Evolutionary conservation across 441 rosid genomes (phyloP), one percentile per base, ranked within the genome.

Genomic region (Croton laevigatus): DNA sequence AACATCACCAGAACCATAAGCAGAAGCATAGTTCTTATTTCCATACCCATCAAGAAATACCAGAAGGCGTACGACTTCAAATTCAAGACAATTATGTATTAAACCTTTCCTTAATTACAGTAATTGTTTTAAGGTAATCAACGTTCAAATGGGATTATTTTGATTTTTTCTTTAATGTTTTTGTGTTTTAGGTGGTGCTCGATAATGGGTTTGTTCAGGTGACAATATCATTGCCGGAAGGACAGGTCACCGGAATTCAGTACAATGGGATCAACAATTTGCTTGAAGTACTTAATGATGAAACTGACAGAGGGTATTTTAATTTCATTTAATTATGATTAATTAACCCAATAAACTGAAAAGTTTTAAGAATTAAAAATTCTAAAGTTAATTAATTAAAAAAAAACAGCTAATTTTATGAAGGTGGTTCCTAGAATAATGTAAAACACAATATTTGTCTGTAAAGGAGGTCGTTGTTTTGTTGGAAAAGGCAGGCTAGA

Each of bases 201-300:
- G 77, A 73, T 16, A 77, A 77, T 48, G 80, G 77, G 19, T 69
- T 77, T 17, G 14, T 73, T 2, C 71, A 69, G 64, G 65, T 77
- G 6, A 73, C 65, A 0, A 17, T 77, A 22, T 48, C 74, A 7
- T 53, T 69, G 7, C 80, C 77, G 3, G 77, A 66, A 13, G 80
- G 80, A n/a, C 8, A 9, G n/a, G 9, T 77, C 53, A 55, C 69
- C 27, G 80, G 92, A 46, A 81, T 94, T 20, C 87, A 72, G 62
- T 93, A 84, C 73, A 79, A 81, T 68, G 91, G 84, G 77, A 76
- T 83, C 6, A 84, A 83, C 77, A 93, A 93, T 78, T 79, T 90
- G 87, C 95, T 93, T 0, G 98, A 90, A 81, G 84, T 86, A 88
- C 91, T 89, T 85, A 86, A 51, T n/a, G n/a, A 27, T 8, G 80